Conservation (phyloP, 495 filamentous ascomycete genomes). For the Ascobolus immersus region DNA sequence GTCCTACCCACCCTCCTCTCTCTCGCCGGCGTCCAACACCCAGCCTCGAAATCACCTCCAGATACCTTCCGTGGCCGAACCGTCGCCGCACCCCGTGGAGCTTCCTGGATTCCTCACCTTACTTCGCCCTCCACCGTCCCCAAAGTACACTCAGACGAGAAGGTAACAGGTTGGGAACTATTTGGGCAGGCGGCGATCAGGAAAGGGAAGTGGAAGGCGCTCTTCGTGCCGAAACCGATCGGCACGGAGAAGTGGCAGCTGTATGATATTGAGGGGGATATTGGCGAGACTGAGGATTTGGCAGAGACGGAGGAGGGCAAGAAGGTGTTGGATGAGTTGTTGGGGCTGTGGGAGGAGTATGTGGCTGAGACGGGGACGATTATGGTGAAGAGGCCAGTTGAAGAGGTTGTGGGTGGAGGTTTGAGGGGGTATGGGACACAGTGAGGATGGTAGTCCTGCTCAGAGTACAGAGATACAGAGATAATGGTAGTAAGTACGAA, state of each 20-base stretch:
- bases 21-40: slow-evolving; percentile 34
- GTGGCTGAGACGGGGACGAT: too few relatives aligned
- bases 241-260: slow-evolving; percentile 16
- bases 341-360: slow-evolving; percentile 20
- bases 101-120: too few relatives aligned
- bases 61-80: slow-evolving; percentile 32
- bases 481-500: too few relatives aligned
- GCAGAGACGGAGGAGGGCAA: slow-evolving; percentile 10
- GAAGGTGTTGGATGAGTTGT: slow-evolving; percentile 16
- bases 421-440: too few relatives aligned
- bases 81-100: too few relatives aligned
- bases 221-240: slow-evolving; percentile 17
- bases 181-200: slow-evolving; percentile 19
- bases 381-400: too few relatives aligned
- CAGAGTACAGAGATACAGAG: too few relatives aligned
- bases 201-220: slow-evolving; percentile 21
- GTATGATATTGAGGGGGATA: slow-evolving; percentile 19
- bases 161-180: slow-evolving; percentile 18
- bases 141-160: slow-evolving; percentile 9
- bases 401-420: too few relatives aligned
- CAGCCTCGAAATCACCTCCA: slow-evolving; percentile 30
- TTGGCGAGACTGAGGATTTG: slow-evolving; percentile 21
- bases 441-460: too few relatives aligned
- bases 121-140: neutral
- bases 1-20: slow-evolving; percentile 33